Evolutionary conservation across 768 basidiomycete species (phyloP).

Genomic region (Dentipellis fragilis): DNA sequence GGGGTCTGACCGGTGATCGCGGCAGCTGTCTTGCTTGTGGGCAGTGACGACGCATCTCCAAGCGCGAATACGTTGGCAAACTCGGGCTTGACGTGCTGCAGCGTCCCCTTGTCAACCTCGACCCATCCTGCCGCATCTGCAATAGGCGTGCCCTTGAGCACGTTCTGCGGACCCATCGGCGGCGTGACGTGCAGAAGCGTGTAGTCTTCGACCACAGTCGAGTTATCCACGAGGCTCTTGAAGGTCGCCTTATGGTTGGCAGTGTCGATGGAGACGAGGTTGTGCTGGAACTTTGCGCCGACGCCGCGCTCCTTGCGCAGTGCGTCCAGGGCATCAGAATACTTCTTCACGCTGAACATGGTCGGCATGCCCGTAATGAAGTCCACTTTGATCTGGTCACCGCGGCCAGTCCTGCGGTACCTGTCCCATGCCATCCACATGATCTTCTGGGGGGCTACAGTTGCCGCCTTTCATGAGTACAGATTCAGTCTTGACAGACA

Average conservation of each 20-base stretch:
- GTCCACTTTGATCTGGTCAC: slow-evolving; percentile 49
- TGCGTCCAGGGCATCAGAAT: slow-evolving; percentile 75
- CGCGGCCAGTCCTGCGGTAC: slow-evolving; percentile 50
- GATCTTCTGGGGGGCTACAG: slow-evolving; percentile 74
- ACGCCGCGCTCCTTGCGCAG: slow-evolving; percentile 74
- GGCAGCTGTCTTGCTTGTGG: slow-evolving; percentile 94
- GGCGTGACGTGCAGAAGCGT: slow-evolving; percentile 80
- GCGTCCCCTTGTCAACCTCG: slow-evolving; percentile 68
- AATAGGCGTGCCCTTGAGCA: slow-evolving; percentile 68
- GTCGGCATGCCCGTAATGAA: slow-evolving; percentile 89
- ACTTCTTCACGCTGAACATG: slow-evolving; percentile 97
- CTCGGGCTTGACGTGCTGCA: slow-evolving; percentile 76
- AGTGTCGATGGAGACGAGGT: slow-evolving; percentile 68
- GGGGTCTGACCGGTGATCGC: slow-evolving; percentile 90
- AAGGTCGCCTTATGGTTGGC: slow-evolving; percentile 76
- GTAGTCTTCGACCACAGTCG: slow-evolving; percentile 64
- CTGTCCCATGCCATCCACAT: slow-evolving; percentile 97
- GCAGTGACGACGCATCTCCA: slow-evolving; percentile 88
- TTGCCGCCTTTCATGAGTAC: not conserved
- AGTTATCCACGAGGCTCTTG: slow-evolving; percentile 56
- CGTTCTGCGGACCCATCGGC: slow-evolving; percentile 84
- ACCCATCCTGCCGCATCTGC: slow-evolving; percentile 87
- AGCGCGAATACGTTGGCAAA: slow-evolving; percentile 79
- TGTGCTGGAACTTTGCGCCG: slow-evolving; percentile 72
- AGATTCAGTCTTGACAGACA: not conserved